Evolutionary conservation across 2,329 filamentous ascomycete genomes (phyloP), one percentile per base, ranked within the genome.

Genomic region (Amphichorda felina): DNA sequence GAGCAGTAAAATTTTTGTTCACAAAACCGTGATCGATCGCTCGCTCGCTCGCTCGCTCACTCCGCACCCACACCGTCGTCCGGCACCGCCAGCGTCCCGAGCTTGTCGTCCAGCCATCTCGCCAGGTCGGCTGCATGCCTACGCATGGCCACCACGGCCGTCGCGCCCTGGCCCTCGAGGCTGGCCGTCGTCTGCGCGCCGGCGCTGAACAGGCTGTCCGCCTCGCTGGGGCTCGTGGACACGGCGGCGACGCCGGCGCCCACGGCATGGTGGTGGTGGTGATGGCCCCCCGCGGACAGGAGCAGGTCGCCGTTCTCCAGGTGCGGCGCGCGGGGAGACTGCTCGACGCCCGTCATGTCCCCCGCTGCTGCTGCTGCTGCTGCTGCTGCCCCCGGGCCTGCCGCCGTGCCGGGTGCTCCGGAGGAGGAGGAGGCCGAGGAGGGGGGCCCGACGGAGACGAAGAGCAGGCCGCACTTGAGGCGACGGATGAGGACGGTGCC

Each of bases 51-150:
- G 17, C 11, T 7, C 24, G 8, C 22, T 22, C 24, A 39, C 18
- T 39, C 38, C 8, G 56, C 46, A 8, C 62, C 61, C 16, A 68
- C 57, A 5, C 63, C 64, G 35, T 74, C 70, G 33, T 71, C 66
- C 0, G 72, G 70, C 19, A 75, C 63, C 11, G 56, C 56, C 40
- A 77, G 49, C 11, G 61, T 58, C 5, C 68, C 68, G 5, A 80
- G 59, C 55, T 70, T 70, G n/a, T 69, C 68, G 42, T 80, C 74
- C 43, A 80, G 50, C 65, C 70, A 75, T 37, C 61, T 57, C 17
- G 70, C 71, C 37, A 79, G 56, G 42, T 78, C 72, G 43, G 74
- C 70, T 4, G 72, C 70, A 38, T 74, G 70, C 38, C 66, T 61
- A 39, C 72, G 61, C 51, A 73, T 64, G 8, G 61, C 59, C 34